Conservation (phyloP, 2,329 filamentous ascomycete species). For the Arthroderma sp. region DNA sequence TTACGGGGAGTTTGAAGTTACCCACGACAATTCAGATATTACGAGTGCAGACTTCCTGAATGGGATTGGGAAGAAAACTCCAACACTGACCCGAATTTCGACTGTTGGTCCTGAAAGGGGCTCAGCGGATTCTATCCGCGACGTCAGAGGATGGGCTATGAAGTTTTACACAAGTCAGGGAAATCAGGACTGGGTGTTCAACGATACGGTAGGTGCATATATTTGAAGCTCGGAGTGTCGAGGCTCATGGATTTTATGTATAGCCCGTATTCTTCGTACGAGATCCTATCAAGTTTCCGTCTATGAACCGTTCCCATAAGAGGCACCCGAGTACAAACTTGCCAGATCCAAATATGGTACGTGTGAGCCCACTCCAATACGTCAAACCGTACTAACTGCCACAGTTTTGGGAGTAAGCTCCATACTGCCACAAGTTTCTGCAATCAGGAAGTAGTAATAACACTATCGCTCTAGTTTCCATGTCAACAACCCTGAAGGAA, state of each 20-base stretch:
- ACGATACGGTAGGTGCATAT: slow-evolving; percentile 13
- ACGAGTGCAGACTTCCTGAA: slow-evolving; percentile 54
- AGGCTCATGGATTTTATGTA: neutral
- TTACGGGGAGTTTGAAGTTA: slow-evolving; percentile 57
- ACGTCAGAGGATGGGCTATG: slow-evolving; percentile 60
- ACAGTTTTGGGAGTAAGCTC: slow-evolving; percentile 22
- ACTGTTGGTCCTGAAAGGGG: slow-evolving; percentile 59
- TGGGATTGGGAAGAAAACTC: slow-evolving; percentile 45
- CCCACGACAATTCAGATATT: slow-evolving; percentile 52
- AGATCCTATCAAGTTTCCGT: slow-evolving; percentile 57
- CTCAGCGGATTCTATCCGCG: slow-evolving; percentile 55
- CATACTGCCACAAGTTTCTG: slow-evolving; percentile 24
- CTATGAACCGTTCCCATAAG: slow-evolving; percentile 51
- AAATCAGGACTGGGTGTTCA: slow-evolving; percentile 36
- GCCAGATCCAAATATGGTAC: slow-evolving; percentile 40
- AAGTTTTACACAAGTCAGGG: slow-evolving; percentile 61
- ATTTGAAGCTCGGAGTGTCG: neutral
- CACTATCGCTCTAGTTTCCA: slow-evolving; percentile 1
- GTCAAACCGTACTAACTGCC: slow-evolving; percentile 11
- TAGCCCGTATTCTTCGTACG: slow-evolving; percentile 54
- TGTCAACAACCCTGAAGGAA: slow-evolving; percentile 28
- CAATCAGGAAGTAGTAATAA: slow-evolving; percentile 43
- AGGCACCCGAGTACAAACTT: slow-evolving; percentile 35
- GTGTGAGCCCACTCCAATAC: neutral
- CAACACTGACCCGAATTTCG: slow-evolving; percentile 58